Base-by-base conservation (phyloP, 441 rosid species). In the Bocquillonia castaneifolia region DNA sequence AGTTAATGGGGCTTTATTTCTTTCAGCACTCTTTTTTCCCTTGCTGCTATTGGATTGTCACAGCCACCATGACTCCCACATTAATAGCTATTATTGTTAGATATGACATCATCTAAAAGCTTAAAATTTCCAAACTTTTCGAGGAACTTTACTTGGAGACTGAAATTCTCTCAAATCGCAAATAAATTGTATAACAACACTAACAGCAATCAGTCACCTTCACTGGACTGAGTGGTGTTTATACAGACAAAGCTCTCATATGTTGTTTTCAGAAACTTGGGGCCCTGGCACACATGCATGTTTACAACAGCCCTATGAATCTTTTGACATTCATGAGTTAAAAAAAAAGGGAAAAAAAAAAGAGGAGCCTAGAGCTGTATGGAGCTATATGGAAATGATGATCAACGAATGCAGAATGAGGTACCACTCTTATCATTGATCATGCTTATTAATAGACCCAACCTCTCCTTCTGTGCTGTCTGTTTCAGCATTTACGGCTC, bases 311-410 rank as follows among this genome's bases (percentile, higher is more conserved):
- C 4, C 22, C 3, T 10, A 18, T 57, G 37, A 56, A 28, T 14
- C 31, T n/a, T n/a, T 32, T 26, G 36, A 28, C 29, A 25, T 26
- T 55, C 14, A 26, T 13, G 9, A 13, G 37, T 28, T 26, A 55
- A 54, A 5, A 56, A 23, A 15, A 5, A 20, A n/a, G 7, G 1
- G 20, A 29, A 15, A 29, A 56, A 31, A 63, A 23, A 28, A 31
- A 10, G 66, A 13, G n/a, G n/a, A n/a, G n/a, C n/a, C n/a, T n/a
- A n/a, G n/a, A n/a, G n/a, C n/a, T n/a, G n/a, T n/a, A n/a, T n/a
- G n/a, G n/a, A n/a, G n/a, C n/a, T n/a, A n/a, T n/a, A n/a, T n/a
- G 39, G 12, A 28, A 56, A 67, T 31, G 54, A 67, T 20, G 31
- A 57, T 45, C 32, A 44, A 50, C 12, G 67, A 29, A 56, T 23